Conservation (phyloP, 495 filamentous ascomycete species). For the Aspergillus sclerotiicarbonarius region DNA sequence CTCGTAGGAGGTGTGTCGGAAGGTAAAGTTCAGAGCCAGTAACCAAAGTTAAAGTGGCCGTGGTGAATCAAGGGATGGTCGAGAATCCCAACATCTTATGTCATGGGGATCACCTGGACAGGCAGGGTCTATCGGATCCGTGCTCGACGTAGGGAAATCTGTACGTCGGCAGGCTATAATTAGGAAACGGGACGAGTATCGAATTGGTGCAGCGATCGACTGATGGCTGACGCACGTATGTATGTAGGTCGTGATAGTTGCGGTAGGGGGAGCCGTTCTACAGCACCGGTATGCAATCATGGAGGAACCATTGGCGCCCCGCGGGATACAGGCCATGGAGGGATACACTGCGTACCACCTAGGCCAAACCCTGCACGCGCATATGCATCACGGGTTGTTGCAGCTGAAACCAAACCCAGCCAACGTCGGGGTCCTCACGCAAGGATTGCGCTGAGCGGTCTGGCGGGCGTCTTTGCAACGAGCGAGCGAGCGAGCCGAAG, state of each 20-base stretch:
- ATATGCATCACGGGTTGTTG: slow-evolving; percentile 31
- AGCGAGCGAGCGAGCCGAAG: background rate
- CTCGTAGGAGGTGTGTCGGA: background rate
- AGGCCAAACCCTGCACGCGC: slow-evolving; percentile 16
- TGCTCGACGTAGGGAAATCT: no score
- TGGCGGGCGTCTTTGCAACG: background rate
- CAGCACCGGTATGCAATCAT: no score
- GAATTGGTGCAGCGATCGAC: background rate
- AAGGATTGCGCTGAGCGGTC: slow-evolving; percentile 2
- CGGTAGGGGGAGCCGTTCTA: no score
- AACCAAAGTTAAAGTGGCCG: no score
- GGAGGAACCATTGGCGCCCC: no score
- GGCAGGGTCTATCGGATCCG: background rate
- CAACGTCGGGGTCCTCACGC: background rate
- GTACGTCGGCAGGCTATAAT: background rate
- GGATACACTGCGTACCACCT: background rate
- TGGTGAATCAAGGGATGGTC: background rate
- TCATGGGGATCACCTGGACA: background rate
- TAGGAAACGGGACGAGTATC: background rate
- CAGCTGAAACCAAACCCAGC: slow-evolving; percentile 23
- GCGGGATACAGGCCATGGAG: no score
- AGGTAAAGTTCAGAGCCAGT: background rate
- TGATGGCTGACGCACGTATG: slow-evolving; percentile 3
- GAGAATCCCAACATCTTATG: background rate
- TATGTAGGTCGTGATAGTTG: background rate